Conservation (phyloP, 2,329 filamentous ascomycete genomes). For the Microdochium bolleyi region DNA sequence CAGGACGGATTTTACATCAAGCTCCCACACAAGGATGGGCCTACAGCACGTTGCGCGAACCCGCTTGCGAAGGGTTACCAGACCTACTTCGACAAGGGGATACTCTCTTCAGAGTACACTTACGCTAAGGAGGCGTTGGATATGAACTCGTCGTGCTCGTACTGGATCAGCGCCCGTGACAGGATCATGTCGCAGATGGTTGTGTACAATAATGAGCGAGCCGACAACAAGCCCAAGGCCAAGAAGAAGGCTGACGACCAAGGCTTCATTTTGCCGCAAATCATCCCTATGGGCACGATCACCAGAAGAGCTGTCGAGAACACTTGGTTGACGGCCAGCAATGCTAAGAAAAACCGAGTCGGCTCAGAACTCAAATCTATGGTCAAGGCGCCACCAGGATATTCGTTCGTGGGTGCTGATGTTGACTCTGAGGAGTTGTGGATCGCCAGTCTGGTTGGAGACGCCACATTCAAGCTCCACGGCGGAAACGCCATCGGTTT, state of each 20-base stretch:
- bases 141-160: slow-evolving; percentile 98
- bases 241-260: slow-evolving; percentile 14
- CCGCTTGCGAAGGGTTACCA: slow-evolving; percentile 90
- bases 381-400: slow-evolving; percentile 84
- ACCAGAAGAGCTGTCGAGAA: slow-evolving; percentile 93
- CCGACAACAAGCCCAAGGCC: slow-evolving; percentile 10
- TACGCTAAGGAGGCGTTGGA: slow-evolving; percentile 93
- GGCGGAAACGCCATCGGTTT: slow-evolving; percentile 97
- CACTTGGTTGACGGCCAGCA: slow-evolving; percentile 96
- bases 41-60: slow-evolving; percentile 72
- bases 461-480: slow-evolving; percentile 89
- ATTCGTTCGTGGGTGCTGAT: slow-evolving; percentile 92
- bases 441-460: slow-evolving; percentile 93
- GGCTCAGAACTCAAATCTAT: slow-evolving; percentile 97
- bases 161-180: slow-evolving; percentile 95
- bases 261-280: slow-evolving; percentile 90
- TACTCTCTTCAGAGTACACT: slow-evolving; percentile 74
- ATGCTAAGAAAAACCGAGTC: slow-evolving; percentile 92
- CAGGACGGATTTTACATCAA: slow-evolving; percentile 70
- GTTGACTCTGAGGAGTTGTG: slow-evolving; percentile 96
- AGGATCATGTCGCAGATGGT: slow-evolving; percentile 94
- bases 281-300: slow-evolving; percentile 98
- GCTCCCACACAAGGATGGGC: slow-evolving; percentile 92
- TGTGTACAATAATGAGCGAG: slow-evolving; percentile 66
- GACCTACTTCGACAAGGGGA: slow-evolving; percentile 83